Evolutionary conservation across 2,329 filamentous ascomycete species (phyloP).

Genomic region (Alternaria viburni): DNA sequence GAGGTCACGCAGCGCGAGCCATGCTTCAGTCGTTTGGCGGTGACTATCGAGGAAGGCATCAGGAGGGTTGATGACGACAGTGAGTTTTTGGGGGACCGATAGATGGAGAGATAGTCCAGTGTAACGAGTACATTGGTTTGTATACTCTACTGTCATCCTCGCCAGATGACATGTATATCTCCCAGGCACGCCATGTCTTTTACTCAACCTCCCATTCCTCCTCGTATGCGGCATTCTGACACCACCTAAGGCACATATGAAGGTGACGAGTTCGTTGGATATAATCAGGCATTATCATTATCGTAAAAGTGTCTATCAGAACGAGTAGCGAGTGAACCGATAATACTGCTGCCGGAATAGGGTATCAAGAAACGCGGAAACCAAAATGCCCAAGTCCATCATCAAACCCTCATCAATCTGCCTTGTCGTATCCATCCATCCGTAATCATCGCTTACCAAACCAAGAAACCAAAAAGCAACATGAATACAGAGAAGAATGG

Average conservation of each 20-base stretch:
- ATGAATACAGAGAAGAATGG: background rate
- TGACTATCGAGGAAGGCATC: background rate
- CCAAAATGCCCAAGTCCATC: background rate
- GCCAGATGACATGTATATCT: background rate
- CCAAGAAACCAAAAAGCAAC: background rate
- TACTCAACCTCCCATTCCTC: too few relatives aligned
- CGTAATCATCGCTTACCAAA: background rate
- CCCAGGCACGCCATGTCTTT: background rate
- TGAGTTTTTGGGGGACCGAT: background rate
- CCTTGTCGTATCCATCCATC: background rate
- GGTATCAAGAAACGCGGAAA: conserved; percentile 12
- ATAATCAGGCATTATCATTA: conserved; percentile 7
- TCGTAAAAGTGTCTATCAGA: background rate
- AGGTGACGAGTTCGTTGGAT: background rate
- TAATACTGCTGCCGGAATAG: conserved; percentile 4
- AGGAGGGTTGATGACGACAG: background rate
- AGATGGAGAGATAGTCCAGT: background rate
- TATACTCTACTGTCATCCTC: background rate
- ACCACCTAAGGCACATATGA: too few relatives aligned
- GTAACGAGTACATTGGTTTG: background rate
- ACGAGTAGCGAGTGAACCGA: conserved; percentile 9
- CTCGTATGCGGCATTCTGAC: too few relatives aligned
- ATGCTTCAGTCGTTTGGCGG: background rate
- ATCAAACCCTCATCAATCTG: background rate
- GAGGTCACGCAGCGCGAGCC: background rate